Conservation (phyloP, 768 basidiomycete genomes). For the Leccinum obscurum region DNA sequence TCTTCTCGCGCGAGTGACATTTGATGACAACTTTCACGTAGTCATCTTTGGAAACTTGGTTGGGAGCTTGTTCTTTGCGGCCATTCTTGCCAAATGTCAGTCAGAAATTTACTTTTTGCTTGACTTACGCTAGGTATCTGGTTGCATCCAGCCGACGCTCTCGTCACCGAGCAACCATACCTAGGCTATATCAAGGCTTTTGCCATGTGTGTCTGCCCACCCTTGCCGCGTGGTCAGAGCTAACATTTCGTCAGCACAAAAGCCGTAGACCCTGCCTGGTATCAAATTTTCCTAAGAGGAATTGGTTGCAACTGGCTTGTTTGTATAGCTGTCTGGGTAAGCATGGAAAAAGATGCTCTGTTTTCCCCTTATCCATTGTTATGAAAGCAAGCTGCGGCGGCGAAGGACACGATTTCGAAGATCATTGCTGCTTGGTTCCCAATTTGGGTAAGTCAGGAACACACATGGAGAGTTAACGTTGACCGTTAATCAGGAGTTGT, state of each 20-base stretch:
- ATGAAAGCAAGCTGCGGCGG: constrained; percentile 64
- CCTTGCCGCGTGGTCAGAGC: not conserved
- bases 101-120: not conserved
- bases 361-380: constrained; percentile 1
- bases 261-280: constrained; percentile 64
- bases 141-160: constrained; percentile 49
- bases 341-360: constrained; percentile 20
- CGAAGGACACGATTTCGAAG: constrained; percentile 70
- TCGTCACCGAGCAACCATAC: constrained; percentile 62
- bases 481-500: not conserved
- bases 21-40: constrained; percentile 26
- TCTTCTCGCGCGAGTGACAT: not conserved
- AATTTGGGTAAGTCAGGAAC: constrained; percentile 56
- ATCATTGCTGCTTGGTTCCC: constrained; percentile 70
- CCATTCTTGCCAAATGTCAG: constrained; percentile 65
- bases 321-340: constrained; percentile 69
- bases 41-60: constrained; percentile 69
- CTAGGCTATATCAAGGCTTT: constrained; percentile 50
- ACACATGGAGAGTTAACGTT: not conserved
- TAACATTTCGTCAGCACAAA: constrained; percentile 47
- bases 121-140: not conserved
- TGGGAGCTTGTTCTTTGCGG: constrained; percentile 71
- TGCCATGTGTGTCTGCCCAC: constrained; percentile 50
- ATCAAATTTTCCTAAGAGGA: constrained; percentile 71
- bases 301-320: constrained; percentile 82